These are phyloP conservation scores for Tremellales sp. DNA, from an alignment of 1,284 basidiomycete species.

Conservation along the genomic window DNA sequence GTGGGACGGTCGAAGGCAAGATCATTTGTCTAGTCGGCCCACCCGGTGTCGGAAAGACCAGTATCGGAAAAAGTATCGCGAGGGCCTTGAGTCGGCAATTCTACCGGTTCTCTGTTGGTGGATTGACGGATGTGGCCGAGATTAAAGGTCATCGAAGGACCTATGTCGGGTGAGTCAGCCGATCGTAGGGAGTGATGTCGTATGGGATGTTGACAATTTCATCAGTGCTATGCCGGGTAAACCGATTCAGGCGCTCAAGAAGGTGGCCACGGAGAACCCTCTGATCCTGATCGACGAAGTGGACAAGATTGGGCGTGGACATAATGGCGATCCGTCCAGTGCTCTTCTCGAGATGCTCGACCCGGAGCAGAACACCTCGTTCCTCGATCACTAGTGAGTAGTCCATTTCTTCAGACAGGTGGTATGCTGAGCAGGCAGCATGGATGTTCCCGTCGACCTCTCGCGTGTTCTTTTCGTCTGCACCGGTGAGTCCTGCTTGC, in stretches of 20 bases:
- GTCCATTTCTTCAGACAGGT: too few species aligned
- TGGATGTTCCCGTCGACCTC: constrained; percentile 95
- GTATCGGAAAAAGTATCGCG: constrained; percentile 77
- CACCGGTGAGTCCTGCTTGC: constrained; percentile 57
- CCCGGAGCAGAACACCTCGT: constrained; percentile 94
- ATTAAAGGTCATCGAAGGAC: constrained; percentile 98
- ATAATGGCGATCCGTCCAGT: constrained; percentile 92
- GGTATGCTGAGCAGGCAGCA: constrained; percentile 52
- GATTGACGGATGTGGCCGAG: constrained; percentile 95
- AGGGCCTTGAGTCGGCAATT: constrained; percentile 47
- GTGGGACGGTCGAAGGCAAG: constrained; percentile 96
- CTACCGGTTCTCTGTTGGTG: constrained; percentile 81
- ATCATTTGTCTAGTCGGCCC: constrained; percentile 96
- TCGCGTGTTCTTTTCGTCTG: constrained; percentile 97
- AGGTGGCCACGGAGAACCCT: constrained; percentile 95
- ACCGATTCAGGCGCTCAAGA: constrained; percentile 95
- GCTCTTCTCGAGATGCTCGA: constrained; percentile 96
- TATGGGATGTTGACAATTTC: constrained; percentile 3
- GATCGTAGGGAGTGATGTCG: neutral
- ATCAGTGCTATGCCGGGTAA: constrained; percentile 87
- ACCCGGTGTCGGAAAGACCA: constrained; percentile 95
- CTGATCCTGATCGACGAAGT: constrained; percentile 96
- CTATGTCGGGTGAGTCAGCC: constrained; percentile 72
- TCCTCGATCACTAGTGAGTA: constrained; percentile 89
- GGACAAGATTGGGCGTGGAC: constrained; percentile 90